Evolutionary conservation across 2,329 filamentous ascomycete species (phyloP).

Genomic region (Trichophyton schoenleinii): DNA sequence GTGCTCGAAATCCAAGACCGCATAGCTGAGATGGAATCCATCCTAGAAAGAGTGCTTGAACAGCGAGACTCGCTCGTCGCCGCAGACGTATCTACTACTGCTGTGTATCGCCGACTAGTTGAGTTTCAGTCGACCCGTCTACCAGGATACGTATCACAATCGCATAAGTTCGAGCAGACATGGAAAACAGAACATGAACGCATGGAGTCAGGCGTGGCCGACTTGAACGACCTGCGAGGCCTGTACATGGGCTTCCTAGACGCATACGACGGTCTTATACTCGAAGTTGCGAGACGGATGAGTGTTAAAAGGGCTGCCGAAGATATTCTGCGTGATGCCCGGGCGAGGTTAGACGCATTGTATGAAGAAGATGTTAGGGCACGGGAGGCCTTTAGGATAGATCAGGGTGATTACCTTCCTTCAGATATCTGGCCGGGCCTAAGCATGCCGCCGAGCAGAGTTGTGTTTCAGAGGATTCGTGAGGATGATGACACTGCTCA

Average conservation of each 20-base stretch:
- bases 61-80: constrained; percentile 48
- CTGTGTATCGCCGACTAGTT: constrained; percentile 54
- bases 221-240: constrained; percentile 63
- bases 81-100: constrained; percentile 46
- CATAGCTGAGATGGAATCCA: constrained; percentile 62
- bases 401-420: constrained; percentile 77
- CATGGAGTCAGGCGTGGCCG: constrained; percentile 56
- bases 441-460: constrained; percentile 42
- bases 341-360: constrained; percentile 61
- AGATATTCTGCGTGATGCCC: constrained; percentile 62
- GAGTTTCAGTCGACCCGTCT: constrained; percentile 52
- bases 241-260: constrained; percentile 80
- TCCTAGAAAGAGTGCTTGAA: constrained; percentile 50
- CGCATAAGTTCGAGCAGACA: constrained; percentile 35
- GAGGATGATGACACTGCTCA: constrained; percentile 20
- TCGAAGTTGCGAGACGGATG: constrained; percentile 68
- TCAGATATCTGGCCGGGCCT: constrained; percentile 77
- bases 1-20: constrained; percentile 59
- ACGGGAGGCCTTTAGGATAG: constrained; percentile 64
- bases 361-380: constrained; percentile 59
- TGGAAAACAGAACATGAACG: constrained; percentile 65
- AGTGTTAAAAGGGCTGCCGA: constrained; percentile 61
- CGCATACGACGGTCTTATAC: constrained; percentile 70
- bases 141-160: constrained; percentile 38
- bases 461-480: constrained; percentile 26